Evolutionary conservation across 176 grass and related monocot species (phyloP).

Genomic region (Melocanna baccifera): DNA sequence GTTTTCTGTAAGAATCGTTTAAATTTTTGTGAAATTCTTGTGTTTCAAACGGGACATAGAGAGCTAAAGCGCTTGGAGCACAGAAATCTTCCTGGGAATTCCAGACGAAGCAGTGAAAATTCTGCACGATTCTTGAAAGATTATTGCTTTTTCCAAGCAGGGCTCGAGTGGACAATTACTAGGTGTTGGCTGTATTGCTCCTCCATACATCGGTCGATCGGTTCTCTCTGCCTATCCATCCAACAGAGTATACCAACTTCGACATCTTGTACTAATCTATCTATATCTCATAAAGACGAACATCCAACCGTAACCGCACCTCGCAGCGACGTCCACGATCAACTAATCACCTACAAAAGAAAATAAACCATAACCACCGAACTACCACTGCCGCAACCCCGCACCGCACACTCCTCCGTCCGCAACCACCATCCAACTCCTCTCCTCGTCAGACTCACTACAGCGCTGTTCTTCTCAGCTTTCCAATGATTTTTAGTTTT

Average conservation of each 20-base stretch:
- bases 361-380: background rate
- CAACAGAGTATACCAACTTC: background rate
- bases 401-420: background rate
- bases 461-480: no score
- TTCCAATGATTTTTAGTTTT: no score
- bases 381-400: no score
- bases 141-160: background rate
- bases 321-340: background rate
- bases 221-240: background rate
- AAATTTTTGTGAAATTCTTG: no score
- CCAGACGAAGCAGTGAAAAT: background rate
- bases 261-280: no score
- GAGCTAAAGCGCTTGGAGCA: background rate
- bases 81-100: background rate
- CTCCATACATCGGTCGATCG: background rate
- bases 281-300: background rate
- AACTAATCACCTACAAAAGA: background rate
- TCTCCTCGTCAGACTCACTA: conserved; percentile 6
- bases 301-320: background rate
- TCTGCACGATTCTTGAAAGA: background rate
- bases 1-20: no score
- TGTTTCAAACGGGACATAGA: no score
- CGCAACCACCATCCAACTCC: conserved; percentile 24
- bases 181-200: background rate
- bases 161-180: background rate